phyloP scores from a whole-genome alignment of 2,329 filamentous ascomycete species.

The Sporothrix euskadiensis region DNA sequence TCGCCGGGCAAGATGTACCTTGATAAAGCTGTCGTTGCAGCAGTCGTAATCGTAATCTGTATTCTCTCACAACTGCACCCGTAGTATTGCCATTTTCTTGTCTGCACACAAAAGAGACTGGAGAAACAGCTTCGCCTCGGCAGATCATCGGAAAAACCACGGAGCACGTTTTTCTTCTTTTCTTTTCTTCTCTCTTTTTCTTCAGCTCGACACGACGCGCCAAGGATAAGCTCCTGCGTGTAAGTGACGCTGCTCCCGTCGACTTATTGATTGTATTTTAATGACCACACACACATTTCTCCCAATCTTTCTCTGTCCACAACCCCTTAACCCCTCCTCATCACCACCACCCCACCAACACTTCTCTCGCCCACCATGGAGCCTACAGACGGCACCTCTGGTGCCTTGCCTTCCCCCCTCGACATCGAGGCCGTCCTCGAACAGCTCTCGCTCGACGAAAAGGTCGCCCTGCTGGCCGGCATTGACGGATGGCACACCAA shows the following conservation, averaged over 20 bases:
- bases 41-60: background rate
- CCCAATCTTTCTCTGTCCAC: background rate
- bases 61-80: background rate
- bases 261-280: too few species aligned
- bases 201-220: background rate
- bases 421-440: slow-evolving; percentile 26
- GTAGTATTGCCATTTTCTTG: background rate
- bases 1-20: background rate
- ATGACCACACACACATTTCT: too few species aligned
- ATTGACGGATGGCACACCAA: slow-evolving; percentile 39
- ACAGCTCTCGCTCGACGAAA: slow-evolving; percentile 25
- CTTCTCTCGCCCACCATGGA: background rate
- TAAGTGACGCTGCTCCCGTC: too few species aligned
- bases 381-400: too few species aligned
- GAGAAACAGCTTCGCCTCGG: slow-evolving; percentile 2
- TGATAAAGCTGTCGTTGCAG: background rate
- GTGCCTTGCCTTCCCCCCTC: background rate
- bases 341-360: background rate
- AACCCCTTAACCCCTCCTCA: background rate
- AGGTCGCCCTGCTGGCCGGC: slow-evolving; percentile 36
- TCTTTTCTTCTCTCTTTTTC: too few species aligned
- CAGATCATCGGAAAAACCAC: slow-evolving; percentile 21
- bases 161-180: background rate
- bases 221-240: background rate
- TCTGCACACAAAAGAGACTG: background rate